These are phyloP conservation scores for Puccinia horiana DNA, from an alignment of 1,284 basidiomycete species.

Conservation along the genomic window DNA sequence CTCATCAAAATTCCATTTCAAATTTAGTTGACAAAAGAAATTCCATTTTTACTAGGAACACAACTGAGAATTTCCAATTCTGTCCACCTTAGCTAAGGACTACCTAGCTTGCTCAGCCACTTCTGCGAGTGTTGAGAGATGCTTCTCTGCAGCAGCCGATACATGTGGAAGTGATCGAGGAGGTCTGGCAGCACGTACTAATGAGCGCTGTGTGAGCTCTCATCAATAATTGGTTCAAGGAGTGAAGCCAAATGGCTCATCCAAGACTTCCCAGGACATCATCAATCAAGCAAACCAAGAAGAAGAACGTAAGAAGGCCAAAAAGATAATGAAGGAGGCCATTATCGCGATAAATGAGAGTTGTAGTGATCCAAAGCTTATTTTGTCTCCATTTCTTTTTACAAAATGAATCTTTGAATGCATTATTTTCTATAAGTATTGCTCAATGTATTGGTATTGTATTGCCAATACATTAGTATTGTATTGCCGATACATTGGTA, in stretches of 20 bases:
- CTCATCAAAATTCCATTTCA: too few species aligned
- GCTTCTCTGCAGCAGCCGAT: constrained; percentile 2
- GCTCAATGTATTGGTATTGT: constrained; percentile 17
- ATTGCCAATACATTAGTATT: constrained; percentile 6
- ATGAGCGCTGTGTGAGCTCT: background rate
- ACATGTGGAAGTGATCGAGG: background rate
- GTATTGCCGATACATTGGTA: too few species aligned
- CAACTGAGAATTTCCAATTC: too few species aligned
- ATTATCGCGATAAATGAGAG: background rate
- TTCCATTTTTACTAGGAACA: too few species aligned
- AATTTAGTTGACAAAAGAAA: too few species aligned
- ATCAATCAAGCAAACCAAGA: background rate
- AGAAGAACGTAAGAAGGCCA: background rate
- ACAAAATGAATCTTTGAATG: background rate
- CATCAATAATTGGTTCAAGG: background rate
- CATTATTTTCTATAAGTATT: too few species aligned
- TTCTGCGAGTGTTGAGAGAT: background rate
- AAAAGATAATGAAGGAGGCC: too few species aligned
- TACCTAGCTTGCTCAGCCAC: background rate
- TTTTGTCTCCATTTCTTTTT: too few species aligned
- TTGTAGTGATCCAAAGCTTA: background rate
- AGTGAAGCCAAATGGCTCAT: background rate
- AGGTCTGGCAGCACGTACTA: background rate
- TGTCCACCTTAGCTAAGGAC: background rate
- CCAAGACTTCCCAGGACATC: background rate